phyloP scores from a whole-genome alignment of 2,329 filamentous ascomycete species.

The Hypoxylon sp. region DNA sequence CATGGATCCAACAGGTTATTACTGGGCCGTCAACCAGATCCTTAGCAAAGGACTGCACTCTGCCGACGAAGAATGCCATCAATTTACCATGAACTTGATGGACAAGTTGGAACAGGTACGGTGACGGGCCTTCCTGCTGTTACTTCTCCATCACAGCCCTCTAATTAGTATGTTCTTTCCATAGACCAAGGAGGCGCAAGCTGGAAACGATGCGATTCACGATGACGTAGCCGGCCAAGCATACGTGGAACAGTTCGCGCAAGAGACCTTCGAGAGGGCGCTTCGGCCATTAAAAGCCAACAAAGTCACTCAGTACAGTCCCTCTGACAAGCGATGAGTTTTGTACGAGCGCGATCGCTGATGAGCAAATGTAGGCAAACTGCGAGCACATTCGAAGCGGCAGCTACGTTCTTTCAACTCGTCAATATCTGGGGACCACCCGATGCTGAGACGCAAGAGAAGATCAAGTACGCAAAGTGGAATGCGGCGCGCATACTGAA shows the following conservation, averaged over 20 bases:
- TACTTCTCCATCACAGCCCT: no score
- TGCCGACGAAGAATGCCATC: slow-evolving; percentile 79
- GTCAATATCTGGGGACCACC: slow-evolving; percentile 84
- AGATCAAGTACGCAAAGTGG: slow-evolving; percentile 97
- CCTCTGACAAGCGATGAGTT: not conserved
- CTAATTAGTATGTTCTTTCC: slow-evolving; percentile 8
- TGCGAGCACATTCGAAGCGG: slow-evolving; percentile 92
- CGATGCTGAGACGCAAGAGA: slow-evolving; percentile 81
- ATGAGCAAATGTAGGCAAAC: slow-evolving; percentile 73
- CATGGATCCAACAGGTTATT: slow-evolving; percentile 72
- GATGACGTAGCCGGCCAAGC: slow-evolving; percentile 90
- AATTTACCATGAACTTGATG: slow-evolving; percentile 87
- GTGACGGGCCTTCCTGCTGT: slow-evolving; percentile 7
- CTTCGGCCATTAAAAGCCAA: slow-evolving; percentile 85
- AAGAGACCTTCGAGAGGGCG: slow-evolving; percentile 87
- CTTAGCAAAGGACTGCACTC: slow-evolving; percentile 83
- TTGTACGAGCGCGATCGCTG: slow-evolving; percentile 13
- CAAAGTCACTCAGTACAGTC: slow-evolving; percentile 79
- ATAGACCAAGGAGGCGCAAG: slow-evolving; percentile 78
- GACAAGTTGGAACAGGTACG: slow-evolving; percentile 86
- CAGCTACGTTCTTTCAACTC: slow-evolving; percentile 91
- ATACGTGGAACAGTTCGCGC: slow-evolving; percentile 93
- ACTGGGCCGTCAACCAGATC: slow-evolving; percentile 94
- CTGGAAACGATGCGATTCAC: slow-evolving; percentile 82
- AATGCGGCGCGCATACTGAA: slow-evolving; percentile 92